Conservation (phyloP, 768 basidiomycete species). For the Serendipita vermifera region DNA sequence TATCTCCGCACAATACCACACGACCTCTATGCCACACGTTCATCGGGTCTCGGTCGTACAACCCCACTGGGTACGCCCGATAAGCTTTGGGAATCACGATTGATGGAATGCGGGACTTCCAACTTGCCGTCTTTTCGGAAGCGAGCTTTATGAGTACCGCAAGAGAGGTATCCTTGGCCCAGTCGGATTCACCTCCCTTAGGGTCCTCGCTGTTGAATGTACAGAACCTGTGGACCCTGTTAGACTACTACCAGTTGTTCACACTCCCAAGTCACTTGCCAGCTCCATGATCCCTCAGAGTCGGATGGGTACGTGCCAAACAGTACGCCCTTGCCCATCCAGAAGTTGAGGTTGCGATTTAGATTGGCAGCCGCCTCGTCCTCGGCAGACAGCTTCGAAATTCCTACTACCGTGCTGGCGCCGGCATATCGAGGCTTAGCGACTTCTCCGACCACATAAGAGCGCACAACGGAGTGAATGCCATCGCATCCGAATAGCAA, state of each 20-base stretch:
- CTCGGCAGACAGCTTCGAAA: not conserved
- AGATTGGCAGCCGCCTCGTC: not conserved
- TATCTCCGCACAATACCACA: constrained; percentile 33
- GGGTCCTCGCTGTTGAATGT: not conserved
- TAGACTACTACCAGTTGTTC: constrained; percentile 15
- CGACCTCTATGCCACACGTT: constrained; percentile 31
- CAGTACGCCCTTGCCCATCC: constrained; percentile 15
- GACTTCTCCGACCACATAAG: constrained; percentile 28
- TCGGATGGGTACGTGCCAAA: constrained; percentile 26
- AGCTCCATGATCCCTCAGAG: not conserved
- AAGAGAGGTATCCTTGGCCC: constrained; percentile 19
- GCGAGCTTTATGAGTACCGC: constrained; percentile 20
- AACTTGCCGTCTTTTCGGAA: constrained; percentile 22
- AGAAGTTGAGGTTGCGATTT: not conserved
- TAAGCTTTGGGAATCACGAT: not conserved
- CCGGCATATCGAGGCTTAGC: constrained; percentile 26
- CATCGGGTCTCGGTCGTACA: constrained; percentile 34
- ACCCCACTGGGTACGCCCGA: constrained; percentile 24
- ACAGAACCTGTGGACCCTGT: constrained; percentile 6
- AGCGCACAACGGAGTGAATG: constrained; percentile 30
- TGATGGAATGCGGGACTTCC: not conserved
- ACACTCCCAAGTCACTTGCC: not conserved
- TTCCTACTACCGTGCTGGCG: constrained; percentile 25
- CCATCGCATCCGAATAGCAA: constrained; percentile 36
- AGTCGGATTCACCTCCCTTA: not conserved